Percentiles rank a stretch among this genome's conserved stretches.
Evolutionary conservation across 805 yeast genomes (phyloP).

Genomic region (Myxozyma lipomycoides): DNA sequence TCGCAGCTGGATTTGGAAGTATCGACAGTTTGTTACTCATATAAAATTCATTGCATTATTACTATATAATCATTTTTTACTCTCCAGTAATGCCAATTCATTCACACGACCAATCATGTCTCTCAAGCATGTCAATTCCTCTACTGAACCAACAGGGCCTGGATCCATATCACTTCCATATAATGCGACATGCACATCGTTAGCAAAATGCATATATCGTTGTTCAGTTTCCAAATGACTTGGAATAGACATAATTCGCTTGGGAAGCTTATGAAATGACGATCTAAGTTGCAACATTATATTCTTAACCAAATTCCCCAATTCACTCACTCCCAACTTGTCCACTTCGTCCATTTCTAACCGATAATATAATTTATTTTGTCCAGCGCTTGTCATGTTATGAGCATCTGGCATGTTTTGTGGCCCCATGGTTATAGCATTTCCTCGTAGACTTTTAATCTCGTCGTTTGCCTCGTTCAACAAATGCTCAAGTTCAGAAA

Average conservation of each 20-base stretch:
- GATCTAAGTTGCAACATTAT: conserved; percentile 42
- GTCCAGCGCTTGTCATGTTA: background rate
- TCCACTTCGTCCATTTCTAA: conserved; percentile 28
- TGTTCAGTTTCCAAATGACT: conserved; percentile 16
- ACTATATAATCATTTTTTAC: background rate
- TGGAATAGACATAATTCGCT: conserved; percentile 14
- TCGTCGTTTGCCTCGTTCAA: conserved; percentile 12
- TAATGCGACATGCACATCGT: conserved; percentile 20
- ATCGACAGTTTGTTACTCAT: conserved; percentile 73
- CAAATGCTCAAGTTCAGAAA: conserved; percentile 11
- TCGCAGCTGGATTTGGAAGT: conserved; percentile 98
- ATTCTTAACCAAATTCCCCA: conserved; percentile 28
- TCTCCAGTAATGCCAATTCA: conserved; percentile 15
- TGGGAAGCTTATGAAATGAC: conserved; percentile 44
- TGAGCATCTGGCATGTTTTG: conserved; percentile 21
- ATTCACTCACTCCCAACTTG: conserved; percentile 19
- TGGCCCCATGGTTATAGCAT: conserved; percentile 19
- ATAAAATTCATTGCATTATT: conserved; percentile 24
- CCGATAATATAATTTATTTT: conserved; percentile 12
- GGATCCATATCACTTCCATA: conserved; percentile 24
- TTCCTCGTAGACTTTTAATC: conserved; percentile 11
- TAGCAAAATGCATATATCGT: conserved; percentile 29
- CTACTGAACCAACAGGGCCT: conserved; percentile 6
- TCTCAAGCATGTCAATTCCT: conserved; percentile 20
- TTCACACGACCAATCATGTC: conserved; percentile 25